Evolutionary conservation across 176 grass and related monocot genomes (phyloP), one percentile per base, ranked within the genome.

Genomic region (Otatea glauca): DNA sequence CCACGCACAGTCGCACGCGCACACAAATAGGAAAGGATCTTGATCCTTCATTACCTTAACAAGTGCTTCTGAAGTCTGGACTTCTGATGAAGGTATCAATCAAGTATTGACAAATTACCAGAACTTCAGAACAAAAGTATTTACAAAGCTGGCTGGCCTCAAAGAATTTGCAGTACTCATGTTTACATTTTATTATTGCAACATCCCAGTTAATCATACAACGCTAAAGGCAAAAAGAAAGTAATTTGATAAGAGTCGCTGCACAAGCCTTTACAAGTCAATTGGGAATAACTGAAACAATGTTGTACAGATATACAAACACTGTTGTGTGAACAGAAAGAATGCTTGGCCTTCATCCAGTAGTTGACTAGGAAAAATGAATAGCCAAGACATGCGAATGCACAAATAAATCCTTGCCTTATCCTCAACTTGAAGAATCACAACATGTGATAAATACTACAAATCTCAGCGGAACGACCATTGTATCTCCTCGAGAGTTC

Each of bases 401-500:
- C 60, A 62, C 60, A 62, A 62, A 62, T 27, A 24, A 27, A 62
- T 62, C 24, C 60, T 5, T 62, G 11, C 96, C 3, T 69, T 64
- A 2, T 85, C 72, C 25, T 51, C 25, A 11, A 51, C 70, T 76
- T 4, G 54, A 77, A 68, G 68, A 81, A 29, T 21, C n/a, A 11
- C 68, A 2, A 6, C 51, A 53, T 70, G 56, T 39, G 42, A 64
- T 20, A 9, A 35, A 56, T 17, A 4, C 58, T 5, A n/a, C 35
- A 62, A 34, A 2, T 37, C 34, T 89, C 77, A 97, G 82, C 79
- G 84, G 74, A 98, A 98, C 10, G 93, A 98, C 85, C 86, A 93
- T 35, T 95, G 93, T 79, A 98, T 98, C 80, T 98, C 96, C 77
- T 98, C 96, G 0, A 98, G 91, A 21, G 93, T 95, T 92, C 91